Conservation (phyloP, 108 stramenopile genomes). For the Skeletonema tropicum region DNA sequence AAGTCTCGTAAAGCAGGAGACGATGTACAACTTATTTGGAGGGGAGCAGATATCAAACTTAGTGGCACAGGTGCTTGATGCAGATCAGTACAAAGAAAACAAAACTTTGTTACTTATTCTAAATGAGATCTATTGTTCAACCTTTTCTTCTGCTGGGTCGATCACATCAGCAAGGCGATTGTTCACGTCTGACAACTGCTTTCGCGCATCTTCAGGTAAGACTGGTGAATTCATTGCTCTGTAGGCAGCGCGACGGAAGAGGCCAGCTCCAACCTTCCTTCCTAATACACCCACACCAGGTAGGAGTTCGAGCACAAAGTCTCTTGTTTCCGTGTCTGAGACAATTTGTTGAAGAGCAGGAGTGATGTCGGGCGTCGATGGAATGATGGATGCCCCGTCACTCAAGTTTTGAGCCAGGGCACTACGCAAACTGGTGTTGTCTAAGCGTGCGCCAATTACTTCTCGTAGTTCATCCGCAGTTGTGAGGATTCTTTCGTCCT, state of each 20-base stretch:
- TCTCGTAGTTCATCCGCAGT: constrained; percentile 62
- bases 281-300: constrained; percentile 62
- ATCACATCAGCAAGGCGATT: constrained; percentile 62
- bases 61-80: background rate
- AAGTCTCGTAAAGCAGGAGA: constrained; percentile 1
- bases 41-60: background rate
- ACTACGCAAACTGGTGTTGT: constrained; percentile 38
- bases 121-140: background rate
- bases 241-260: constrained; percentile 78
- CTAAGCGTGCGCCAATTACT: constrained; percentile 39
- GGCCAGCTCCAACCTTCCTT: constrained; percentile 63
- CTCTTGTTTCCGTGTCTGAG: constrained; percentile 51
- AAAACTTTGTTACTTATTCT: background rate
- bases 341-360: constrained; percentile 35
- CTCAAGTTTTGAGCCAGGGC: constrained; percentile 49
- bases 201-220: constrained; percentile 59
- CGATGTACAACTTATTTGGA: constrained; percentile 7
- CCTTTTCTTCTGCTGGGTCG: constrained; percentile 25
- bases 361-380: constrained; percentile 41
- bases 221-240: constrained; percentile 57
- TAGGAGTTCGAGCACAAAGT: constrained; percentile 57
- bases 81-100: background rate
- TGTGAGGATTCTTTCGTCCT: constrained; percentile 66
- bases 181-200: constrained; percentile 57
- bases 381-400: constrained; percentile 57